Evolutionary conservation across 2,329 filamentous ascomycete genomes (phyloP).

Genomic region (Exserohilum rostratum): DNA sequence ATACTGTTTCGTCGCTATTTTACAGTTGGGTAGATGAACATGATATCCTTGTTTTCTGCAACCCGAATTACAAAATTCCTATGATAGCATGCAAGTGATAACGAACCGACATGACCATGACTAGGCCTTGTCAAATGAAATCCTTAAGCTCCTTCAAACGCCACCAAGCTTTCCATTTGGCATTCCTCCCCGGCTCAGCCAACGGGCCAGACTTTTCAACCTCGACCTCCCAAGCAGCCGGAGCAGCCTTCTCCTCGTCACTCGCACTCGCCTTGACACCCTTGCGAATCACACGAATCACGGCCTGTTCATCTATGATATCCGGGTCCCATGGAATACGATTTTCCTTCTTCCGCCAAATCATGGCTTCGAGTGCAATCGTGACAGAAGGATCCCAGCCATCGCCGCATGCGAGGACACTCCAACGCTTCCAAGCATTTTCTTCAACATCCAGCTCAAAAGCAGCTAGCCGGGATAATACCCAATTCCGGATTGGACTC

Average conservation of each 20-base stretch:
- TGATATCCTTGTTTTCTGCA: neutral
- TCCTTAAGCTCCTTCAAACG: neutral
- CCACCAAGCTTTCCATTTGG: neutral
- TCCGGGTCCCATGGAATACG: too few species aligned
- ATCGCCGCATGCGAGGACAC: neutral
- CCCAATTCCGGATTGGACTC: neutral
- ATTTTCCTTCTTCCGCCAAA: neutral
- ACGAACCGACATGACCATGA: neutral
- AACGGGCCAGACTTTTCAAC: neutral
- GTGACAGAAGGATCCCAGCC: neutral
- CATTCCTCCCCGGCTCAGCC: neutral
- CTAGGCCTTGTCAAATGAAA: neutral
- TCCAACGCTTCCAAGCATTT: neutral
- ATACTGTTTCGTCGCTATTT: neutral
- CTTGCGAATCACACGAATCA: neutral
- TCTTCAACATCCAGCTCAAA: neutral
- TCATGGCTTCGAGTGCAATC: neutral
- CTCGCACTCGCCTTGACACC: neutral
- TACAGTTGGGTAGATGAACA: neutral
- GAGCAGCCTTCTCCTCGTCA: neutral
- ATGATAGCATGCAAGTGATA: neutral
- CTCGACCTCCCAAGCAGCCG: neutral
- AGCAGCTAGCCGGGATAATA: too few species aligned
- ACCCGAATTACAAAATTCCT: neutral
- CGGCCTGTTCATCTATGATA: neutral